A percentile compares a stretch with the other conserved stretches of the same genome.
Conservation (phyloP, 2,329 filamentous ascomycete species). For the Cytospora paraplurivora region DNA sequence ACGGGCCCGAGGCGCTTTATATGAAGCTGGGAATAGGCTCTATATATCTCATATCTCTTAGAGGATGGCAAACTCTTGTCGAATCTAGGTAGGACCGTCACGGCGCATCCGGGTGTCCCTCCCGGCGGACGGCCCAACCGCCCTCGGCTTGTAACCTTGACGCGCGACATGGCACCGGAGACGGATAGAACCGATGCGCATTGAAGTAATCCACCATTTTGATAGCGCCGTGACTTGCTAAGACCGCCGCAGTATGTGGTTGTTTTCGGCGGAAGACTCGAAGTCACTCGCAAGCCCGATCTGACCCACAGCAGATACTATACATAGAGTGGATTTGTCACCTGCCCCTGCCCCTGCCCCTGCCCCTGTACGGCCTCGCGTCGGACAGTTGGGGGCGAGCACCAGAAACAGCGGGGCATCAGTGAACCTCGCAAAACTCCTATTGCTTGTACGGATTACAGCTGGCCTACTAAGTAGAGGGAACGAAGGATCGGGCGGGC, state of each 20-base stretch:
- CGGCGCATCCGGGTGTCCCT: neutral
- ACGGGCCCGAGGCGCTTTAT: conserved; percentile 1
- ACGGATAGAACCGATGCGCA: neutral
- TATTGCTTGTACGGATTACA: too few species aligned
- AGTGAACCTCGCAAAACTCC: too few species aligned
- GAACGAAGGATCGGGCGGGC: too few species aligned
- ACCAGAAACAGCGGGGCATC: too few species aligned
- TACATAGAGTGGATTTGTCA: neutral
- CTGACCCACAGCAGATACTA: neutral
- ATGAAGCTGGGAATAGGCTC: neutral
- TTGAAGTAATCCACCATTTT: neutral
- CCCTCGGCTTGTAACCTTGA: neutral
- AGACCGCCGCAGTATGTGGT: neutral
- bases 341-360: neutral
- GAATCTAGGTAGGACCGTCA: neutral
- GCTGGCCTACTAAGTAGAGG: too few species aligned
- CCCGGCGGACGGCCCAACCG: neutral
- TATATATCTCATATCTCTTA: neutral
- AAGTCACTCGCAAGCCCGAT: neutral
- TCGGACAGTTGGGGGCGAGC: neutral
- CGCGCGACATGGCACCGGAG: neutral
- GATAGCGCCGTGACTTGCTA: neutral
- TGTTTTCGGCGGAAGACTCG: neutral
- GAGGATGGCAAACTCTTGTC: neutral
- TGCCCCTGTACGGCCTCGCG: neutral